Evolutionary conservation across 305 asterid genomes (phyloP).

Genomic region (Fraxinus dipetala): DNA sequence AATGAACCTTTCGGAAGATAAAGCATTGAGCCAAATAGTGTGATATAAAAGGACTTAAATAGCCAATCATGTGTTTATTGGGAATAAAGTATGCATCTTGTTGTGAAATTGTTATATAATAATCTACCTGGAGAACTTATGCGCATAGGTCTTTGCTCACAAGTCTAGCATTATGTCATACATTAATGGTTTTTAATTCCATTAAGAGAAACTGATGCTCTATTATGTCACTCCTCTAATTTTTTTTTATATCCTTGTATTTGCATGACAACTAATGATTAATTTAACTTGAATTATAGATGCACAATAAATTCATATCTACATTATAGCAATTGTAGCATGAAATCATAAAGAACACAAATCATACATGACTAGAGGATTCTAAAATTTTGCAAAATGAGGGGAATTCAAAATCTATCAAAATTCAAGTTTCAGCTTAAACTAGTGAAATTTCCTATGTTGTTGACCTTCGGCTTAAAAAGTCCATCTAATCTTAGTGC

Average conservation of each 20-base stretch:
- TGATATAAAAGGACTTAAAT: neutral
- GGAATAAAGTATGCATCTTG: neutral
- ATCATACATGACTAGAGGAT: neutral
- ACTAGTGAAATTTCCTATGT: neutral
- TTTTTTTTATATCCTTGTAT: neutral
- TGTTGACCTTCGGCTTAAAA: conserved; percentile 12
- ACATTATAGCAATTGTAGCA: conserved; percentile 8
- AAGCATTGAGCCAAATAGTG: neutral
- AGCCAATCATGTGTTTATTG: neutral
- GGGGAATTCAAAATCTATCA: neutral
- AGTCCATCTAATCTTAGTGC: neutral
- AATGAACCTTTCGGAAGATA: neutral
- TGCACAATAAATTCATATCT: neutral
- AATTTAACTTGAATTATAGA: neutral
- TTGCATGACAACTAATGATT: neutral
- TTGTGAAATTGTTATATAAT: neutral
- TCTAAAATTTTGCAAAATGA: conserved; percentile 1
- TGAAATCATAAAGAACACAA: neutral
- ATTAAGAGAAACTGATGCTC: neutral
- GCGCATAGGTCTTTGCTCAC: neutral
- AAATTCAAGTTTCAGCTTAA: conserved; percentile 8
- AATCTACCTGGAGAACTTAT: neutral
- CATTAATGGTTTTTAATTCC: neutral
- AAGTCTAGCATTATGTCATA: neutral
- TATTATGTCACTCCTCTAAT: neutral